A percentile compares a stretch with the other conserved stretches of the same genome.
phyloP scores from a whole-genome alignment of 1,284 basidiomycete genomes.

The Naganishia sp. region DNA sequence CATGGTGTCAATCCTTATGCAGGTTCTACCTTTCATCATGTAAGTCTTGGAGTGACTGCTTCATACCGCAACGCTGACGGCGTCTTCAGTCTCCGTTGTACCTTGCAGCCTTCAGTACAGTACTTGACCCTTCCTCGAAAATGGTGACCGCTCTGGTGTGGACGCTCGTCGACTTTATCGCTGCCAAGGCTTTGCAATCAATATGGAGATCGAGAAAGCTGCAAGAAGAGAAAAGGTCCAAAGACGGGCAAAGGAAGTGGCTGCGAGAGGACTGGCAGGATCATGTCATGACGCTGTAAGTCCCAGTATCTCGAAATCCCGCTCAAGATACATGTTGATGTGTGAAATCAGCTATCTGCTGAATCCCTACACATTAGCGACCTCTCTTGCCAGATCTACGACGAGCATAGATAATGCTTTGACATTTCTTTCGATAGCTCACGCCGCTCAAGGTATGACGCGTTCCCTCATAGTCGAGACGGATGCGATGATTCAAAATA shows the following conservation, averaged over 20 bases:
- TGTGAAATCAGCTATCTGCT: slow-evolving; percentile 67
- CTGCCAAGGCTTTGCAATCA: slow-evolving; percentile 66
- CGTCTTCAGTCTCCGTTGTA: slow-evolving; percentile 71
- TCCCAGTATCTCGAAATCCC: slow-evolving; percentile 31
- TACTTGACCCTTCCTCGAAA: slow-evolving; percentile 59
- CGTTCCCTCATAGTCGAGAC: not conserved
- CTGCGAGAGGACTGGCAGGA: slow-evolving; percentile 54
- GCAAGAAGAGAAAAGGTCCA: not conserved
- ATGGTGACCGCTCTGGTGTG: slow-evolving; percentile 64
- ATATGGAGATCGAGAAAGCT: slow-evolving; percentile 64
- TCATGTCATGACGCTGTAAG: slow-evolving; percentile 66
- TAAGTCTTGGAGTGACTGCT: slow-evolving; percentile 53
- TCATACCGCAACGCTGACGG: not conserved
- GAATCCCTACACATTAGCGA: slow-evolving; percentile 81
- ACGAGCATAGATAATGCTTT: slow-evolving; percentile 75
- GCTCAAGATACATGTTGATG: not conserved
- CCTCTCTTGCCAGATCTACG: slow-evolving; percentile 76
- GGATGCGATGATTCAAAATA: not conserved
- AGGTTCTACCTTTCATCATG: slow-evolving; percentile 80
- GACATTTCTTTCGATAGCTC: slow-evolving; percentile 67
- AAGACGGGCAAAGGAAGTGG: slow-evolving; percentile 15
- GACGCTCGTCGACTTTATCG: slow-evolving; percentile 67
- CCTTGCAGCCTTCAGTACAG: slow-evolving; percentile 72
- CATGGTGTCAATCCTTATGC: slow-evolving; percentile 78
- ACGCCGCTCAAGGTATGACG: slow-evolving; percentile 66